Conservation (phyloP, 169 alveolate species). For the Plasmodium coatneyi region DNA sequence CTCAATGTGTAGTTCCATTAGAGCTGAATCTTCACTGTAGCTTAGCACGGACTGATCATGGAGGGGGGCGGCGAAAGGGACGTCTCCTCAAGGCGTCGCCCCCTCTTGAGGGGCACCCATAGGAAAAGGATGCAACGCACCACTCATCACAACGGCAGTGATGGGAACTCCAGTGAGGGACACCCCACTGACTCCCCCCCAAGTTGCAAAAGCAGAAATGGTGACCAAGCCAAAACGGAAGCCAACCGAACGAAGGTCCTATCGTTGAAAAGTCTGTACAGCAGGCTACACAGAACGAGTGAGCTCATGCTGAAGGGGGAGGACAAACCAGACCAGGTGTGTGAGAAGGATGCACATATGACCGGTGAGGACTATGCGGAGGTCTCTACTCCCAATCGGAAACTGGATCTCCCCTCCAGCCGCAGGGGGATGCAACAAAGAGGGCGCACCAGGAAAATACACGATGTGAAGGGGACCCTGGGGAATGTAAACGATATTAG, state of each 20-base stretch:
- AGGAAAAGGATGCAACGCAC: not conserved
- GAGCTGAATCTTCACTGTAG: not conserved
- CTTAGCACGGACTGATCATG: not conserved
- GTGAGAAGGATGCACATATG: not conserved
- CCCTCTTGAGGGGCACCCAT: not conserved
- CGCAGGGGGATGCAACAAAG: not conserved
- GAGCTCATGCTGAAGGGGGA: constrained; percentile 3
- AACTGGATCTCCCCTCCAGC: not conserved
- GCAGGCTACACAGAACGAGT: constrained; percentile 19
- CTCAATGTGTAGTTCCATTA: not conserved
- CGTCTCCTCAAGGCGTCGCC: not conserved
- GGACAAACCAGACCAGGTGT: not conserved
- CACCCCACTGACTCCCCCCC: not conserved
- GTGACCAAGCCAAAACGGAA: not conserved
- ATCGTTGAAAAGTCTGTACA: constrained; percentile 20
- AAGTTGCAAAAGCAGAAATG: not conserved
- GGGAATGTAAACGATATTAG: not conserved
- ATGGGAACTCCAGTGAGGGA: not conserved
- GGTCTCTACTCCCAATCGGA: not conserved
- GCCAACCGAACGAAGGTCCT: not conserved
- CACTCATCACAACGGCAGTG: not conserved
- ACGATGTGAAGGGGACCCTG: not conserved
- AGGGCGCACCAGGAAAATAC: not conserved
- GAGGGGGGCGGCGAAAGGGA: not conserved
- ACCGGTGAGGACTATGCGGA: not conserved